Conservation (phyloP, 2,329 filamentous ascomycete genomes). For the Ceratocystis eucalypticola region DNA sequence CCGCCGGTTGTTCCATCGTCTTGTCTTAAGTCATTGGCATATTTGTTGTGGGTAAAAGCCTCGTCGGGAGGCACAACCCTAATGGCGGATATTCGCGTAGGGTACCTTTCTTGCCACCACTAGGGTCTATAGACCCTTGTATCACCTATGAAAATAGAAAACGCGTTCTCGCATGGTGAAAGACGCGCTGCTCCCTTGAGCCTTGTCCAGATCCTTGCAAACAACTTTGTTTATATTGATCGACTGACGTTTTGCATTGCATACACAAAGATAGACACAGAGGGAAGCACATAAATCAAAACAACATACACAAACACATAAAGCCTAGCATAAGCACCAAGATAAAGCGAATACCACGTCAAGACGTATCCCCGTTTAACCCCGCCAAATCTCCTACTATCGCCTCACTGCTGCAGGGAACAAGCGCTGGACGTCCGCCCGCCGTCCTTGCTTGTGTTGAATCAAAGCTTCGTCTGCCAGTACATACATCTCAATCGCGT, state of each 20-base stretch:
- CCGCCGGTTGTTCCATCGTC: not conserved
- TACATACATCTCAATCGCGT: too few relatives aligned
- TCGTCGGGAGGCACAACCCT: not conserved
- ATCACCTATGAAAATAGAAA: not conserved
- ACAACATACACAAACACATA: not conserved
- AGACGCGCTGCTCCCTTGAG: not conserved
- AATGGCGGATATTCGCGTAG: not conserved
- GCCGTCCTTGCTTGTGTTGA: not conserved
- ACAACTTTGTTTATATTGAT: not conserved
- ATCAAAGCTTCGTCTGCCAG: not conserved
- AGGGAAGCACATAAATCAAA: not conserved
- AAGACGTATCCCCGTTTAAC: not conserved
- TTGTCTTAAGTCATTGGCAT: not conserved
- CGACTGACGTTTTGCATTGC: not conserved
- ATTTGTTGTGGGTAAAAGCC: not conserved
- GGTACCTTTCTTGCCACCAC: not conserved
- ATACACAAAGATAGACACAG: not conserved
- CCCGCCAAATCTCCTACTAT: too few relatives aligned
- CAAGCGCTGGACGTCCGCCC: not conserved
- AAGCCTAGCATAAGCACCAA: not conserved
- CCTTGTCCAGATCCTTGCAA: not conserved
- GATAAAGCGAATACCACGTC: not conserved
- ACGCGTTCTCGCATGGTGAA: not conserved
- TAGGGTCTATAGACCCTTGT: not conserved
- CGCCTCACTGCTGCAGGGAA: too few relatives aligned